Evolutionary conservation across 2,329 filamentous ascomycete genomes (phyloP).

Genomic region (Shiraia sp.): DNA sequence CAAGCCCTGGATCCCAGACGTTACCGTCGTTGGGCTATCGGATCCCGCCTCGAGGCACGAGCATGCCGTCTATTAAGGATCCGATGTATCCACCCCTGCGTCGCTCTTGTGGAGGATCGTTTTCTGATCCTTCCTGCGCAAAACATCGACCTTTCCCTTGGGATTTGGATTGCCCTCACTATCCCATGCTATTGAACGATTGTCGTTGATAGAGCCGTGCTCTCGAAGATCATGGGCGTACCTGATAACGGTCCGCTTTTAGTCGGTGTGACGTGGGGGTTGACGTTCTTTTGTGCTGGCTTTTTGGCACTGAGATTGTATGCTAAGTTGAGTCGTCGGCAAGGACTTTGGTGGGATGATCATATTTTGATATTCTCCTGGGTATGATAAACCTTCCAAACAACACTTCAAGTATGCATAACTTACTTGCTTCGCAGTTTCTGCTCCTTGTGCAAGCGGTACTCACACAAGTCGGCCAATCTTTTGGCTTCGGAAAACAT

Average conservation of each 20-base stretch:
- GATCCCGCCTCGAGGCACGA: not conserved
- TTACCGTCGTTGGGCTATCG: not conserved
- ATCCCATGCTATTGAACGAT: conserved; percentile 1
- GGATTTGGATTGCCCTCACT: not conserved
- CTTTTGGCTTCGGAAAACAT: conserved; percentile 30
- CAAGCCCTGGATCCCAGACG: not conserved
- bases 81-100: conserved; percentile 6
- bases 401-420: not conserved
- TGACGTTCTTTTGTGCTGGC: conserved; percentile 21
- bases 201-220: conserved; percentile 2
- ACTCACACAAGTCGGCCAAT: conserved; percentile 23
- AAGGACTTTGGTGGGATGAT: conserved; percentile 36
- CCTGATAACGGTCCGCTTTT: conserved; percentile 30
- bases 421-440: conserved; percentile 13
- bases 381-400: conserved; percentile 12
- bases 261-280: conserved; percentile 29
- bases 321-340: conserved; percentile 28
- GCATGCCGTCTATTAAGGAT: conserved; percentile 4
- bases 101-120: conserved; percentile 8
- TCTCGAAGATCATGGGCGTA: conserved; percentile 12
- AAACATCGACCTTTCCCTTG: not conserved
- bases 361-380: conserved; percentile 30
- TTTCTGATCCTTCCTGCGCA: no score
- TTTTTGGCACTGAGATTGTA: conserved; percentile 32
- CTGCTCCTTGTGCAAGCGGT: conserved; percentile 24